Evolutionary conservation across 2,329 filamentous ascomycete species (phyloP).

Genomic region (Trichophyton schoenleinii): DNA sequence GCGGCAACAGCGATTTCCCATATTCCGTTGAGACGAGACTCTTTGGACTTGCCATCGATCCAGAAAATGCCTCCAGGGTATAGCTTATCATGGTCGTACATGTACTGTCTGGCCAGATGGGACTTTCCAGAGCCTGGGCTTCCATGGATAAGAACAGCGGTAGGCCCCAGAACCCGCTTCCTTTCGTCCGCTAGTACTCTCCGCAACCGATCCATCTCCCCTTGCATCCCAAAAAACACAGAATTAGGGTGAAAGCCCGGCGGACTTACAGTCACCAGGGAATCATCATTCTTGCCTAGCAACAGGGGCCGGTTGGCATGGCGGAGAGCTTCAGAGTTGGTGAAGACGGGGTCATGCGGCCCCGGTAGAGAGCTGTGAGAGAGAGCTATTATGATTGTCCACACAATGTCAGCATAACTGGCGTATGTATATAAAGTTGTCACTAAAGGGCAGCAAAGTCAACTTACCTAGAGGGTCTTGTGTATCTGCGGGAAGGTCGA

Average conservation of each 20-base stretch:
- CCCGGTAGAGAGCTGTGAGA: not conserved
- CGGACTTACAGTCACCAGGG: slow-evolving; percentile 33
- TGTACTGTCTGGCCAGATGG: slow-evolving; percentile 55
- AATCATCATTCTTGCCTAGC: slow-evolving; percentile 4
- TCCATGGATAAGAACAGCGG: slow-evolving; percentile 51
- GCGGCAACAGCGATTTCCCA: slow-evolving; percentile 53
- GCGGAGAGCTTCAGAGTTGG: not conserved
- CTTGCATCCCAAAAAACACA: slow-evolving; percentile 49
- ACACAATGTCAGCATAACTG: not conserved
- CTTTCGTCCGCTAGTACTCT: slow-evolving; percentile 47
- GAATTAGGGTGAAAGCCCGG: slow-evolving; percentile 51
- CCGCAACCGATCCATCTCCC: slow-evolving; percentile 48
- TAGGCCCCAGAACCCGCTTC: slow-evolving; percentile 46
- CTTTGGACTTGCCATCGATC: slow-evolving; percentile 49
- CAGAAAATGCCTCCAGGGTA: slow-evolving; percentile 59
- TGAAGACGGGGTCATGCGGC: not conserved
- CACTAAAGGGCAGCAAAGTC: not conserved
- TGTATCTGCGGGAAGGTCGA: slow-evolving; percentile 4
- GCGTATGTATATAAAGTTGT: not conserved
- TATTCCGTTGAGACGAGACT: slow-evolving; percentile 49
- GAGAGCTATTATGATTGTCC: not conserved
- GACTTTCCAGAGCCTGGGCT: slow-evolving; percentile 57
- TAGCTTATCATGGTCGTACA: slow-evolving; percentile 45
- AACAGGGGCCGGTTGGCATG: not conserved
- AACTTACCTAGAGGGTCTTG: slow-evolving; percentile 7